These are phyloP conservation scores for Nitzschia inconspicua DNA, from an alignment of 108 stramenopile genomes.

Conservation along the genomic window DNA sequence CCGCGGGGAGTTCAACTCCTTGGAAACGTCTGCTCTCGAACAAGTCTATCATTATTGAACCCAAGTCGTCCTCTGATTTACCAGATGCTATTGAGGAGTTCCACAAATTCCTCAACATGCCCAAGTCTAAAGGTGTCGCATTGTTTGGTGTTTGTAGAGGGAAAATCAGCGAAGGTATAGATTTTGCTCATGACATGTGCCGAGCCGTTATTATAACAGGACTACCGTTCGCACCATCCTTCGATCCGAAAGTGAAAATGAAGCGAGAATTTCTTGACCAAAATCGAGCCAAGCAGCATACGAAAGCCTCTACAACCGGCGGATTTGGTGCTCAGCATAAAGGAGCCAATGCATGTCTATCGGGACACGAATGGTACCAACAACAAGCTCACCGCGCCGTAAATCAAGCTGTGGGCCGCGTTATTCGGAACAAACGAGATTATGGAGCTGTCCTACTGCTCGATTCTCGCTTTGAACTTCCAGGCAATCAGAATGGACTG, in stretches of 20 bases:
- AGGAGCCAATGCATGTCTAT: conserved; percentile 29
- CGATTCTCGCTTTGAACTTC: conserved; percentile 88
- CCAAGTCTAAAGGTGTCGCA: conserved; percentile 73
- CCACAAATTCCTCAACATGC: conserved; percentile 69
- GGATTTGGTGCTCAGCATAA: conserved; percentile 55
- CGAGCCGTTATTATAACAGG: conserved; percentile 97
- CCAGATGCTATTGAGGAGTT: conserved; percentile 87
- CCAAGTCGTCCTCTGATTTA: conserved; percentile 70
- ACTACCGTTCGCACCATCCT: conserved; percentile 92
- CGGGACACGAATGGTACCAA: conserved; percentile 95
- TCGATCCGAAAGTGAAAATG: conserved; percentile 92
- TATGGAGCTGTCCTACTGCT: conserved; percentile 94
- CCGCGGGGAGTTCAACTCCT: conserved; percentile 33
- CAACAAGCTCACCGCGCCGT: conserved; percentile 97
- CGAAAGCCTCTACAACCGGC: conserved; percentile 54
- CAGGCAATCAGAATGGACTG: conserved; percentile 64
- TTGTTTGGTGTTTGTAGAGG: conserved; percentile 96
- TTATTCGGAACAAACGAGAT: conserved; percentile 96
- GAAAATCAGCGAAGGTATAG: conserved; percentile 89
- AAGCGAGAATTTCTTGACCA: conserved; percentile 93
- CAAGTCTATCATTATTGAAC: conserved; percentile 83
- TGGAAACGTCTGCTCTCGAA: conserved; percentile 70
- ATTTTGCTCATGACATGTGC: conserved; percentile 92
- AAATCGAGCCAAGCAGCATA: conserved; percentile 35
- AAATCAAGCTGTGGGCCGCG: conserved; percentile 98